phyloP scores from a whole-genome alignment of 495 filamentous ascomycete species.

The Talaromyces trachyspermus region DNA sequence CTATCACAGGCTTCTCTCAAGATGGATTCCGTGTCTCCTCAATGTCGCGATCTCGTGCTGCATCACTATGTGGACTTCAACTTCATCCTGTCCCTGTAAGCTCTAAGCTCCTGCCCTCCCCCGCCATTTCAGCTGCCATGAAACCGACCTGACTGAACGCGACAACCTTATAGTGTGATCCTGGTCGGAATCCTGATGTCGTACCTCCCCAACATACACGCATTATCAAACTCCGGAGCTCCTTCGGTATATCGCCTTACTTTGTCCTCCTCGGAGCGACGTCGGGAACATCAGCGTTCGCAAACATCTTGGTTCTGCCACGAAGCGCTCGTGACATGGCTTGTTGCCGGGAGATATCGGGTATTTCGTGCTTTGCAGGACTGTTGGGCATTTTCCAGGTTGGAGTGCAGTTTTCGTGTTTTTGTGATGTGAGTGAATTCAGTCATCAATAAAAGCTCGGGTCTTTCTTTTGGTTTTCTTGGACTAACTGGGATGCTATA shows the following conservation, averaged over 20 bases:
- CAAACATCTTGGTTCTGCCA: constrained; percentile 81
- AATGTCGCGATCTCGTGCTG: constrained; percentile 25
- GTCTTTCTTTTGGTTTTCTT: not conserved
- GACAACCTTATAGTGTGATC: constrained; percentile 53
- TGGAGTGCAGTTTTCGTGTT: constrained; percentile 84
- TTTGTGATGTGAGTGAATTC: constrained; percentile 67
- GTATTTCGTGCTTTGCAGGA: constrained; percentile 76
- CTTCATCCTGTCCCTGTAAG: constrained; percentile 55
- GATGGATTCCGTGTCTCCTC: constrained; percentile 16
- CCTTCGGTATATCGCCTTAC: constrained; percentile 92
- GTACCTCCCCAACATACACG: constrained; percentile 89
- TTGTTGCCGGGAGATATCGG: constrained; percentile 75
- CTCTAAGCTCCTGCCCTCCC: not conserved
- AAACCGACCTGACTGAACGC: constrained; percentile 1
- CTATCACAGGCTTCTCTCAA: too few species aligned
- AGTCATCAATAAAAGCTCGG: not conserved
- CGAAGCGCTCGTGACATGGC: constrained; percentile 67
- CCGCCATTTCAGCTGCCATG: not conserved
- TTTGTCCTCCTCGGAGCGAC: constrained; percentile 90
- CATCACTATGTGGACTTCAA: constrained; percentile 34
- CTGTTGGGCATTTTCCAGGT: constrained; percentile 84
- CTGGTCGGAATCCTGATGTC: constrained; percentile 86
- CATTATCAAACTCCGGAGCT: constrained; percentile 77
- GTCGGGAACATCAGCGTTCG: constrained; percentile 77
- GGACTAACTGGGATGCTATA: not conserved